Evolutionary conservation across 1,139 yeast species (phyloP).

Genomic region (Pichia sp.): DNA sequence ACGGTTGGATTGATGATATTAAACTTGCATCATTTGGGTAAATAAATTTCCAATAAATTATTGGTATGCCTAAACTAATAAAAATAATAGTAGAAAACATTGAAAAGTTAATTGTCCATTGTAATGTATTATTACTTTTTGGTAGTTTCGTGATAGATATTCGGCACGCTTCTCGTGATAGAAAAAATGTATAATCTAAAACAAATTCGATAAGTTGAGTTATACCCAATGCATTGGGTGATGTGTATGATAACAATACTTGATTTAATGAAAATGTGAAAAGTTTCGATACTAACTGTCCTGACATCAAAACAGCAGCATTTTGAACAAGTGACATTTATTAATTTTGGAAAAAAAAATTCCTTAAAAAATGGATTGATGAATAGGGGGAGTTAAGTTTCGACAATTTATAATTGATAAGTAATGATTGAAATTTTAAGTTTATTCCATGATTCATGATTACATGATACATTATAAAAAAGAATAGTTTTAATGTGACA

Average conservation of each 20-base stretch:
- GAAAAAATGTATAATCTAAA: slow-evolving; percentile 60
- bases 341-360: too few species aligned
- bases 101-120: slow-evolving; percentile 68
- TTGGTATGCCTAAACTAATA: slow-evolving; percentile 5
- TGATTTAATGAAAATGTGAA: slow-evolving; percentile 77
- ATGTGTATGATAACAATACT: slow-evolving; percentile 60
- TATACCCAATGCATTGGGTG: slow-evolving; percentile 74
- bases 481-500: neutral
- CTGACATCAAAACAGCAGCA: slow-evolving; percentile 55
- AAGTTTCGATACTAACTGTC: slow-evolving; percentile 68
- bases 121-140: slow-evolving; percentile 24
- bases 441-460: too few species aligned
- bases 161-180: slow-evolving; percentile 79
- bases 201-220: slow-evolving; percentile 77
- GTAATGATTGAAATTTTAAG: too few species aligned
- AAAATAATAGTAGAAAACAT: slow-evolving; percentile 45
- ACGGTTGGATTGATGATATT: neutral
- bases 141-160: slow-evolving; percentile 63
- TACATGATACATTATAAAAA: too few species aligned
- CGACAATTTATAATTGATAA: too few species aligned
- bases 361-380: too few species aligned
- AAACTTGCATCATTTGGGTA: neutral
- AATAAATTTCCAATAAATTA: slow-evolving; percentile 11
- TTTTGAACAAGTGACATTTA: slow-evolving; percentile 11
- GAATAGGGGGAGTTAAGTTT: too few species aligned